Evolutionary conservation across 2,329 filamentous ascomycete species (phyloP).

Genomic region (Aspergillus oerlinghausenensis): DNA sequence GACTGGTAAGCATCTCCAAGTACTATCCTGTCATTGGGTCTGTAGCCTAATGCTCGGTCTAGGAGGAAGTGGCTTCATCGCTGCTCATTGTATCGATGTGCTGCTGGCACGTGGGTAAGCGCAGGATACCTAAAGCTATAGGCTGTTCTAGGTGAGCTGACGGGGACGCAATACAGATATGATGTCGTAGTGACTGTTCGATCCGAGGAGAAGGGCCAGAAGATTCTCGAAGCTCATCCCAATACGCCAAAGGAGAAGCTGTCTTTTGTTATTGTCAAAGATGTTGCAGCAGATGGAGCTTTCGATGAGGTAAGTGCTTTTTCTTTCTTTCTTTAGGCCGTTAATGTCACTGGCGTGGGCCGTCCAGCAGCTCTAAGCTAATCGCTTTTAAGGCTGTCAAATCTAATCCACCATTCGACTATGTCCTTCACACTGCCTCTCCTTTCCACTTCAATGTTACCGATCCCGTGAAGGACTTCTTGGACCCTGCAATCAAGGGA

Average conservation of each 20-base stretch:
- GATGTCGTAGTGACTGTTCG: conserved; percentile 61
- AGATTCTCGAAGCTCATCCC: conserved; percentile 53
- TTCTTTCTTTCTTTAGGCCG: neutral
- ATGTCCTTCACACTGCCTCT: conserved; percentile 68
- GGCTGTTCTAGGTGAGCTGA: conserved; percentile 3
- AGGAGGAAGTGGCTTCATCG: conserved; percentile 62
- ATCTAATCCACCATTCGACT: conserved; percentile 63
- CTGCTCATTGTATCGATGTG: conserved; percentile 59
- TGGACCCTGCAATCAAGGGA: conserved; percentile 60
- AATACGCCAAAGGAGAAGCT: conserved; percentile 52
- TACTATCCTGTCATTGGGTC: neutral
- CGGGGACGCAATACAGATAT: conserved; percentile 39
- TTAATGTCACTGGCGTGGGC: neutral
- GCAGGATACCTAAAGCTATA: neutral
- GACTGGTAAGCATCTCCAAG: conserved; percentile 24
- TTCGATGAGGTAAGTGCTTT: conserved; percentile 54
- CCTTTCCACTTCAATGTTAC: conserved; percentile 71
- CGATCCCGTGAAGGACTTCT: conserved; percentile 60
- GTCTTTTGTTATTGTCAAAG: conserved; percentile 63
- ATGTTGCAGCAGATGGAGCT: conserved; percentile 65
- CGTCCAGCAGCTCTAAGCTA: neutral
- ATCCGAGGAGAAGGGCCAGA: conserved; percentile 57
- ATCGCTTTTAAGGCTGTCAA: conserved; percentile 44
- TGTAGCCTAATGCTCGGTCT: conserved; percentile 12
- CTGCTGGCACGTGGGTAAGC: conserved; percentile 50